Conservation (phyloP, 2,329 filamentous ascomycete genomes). For the Clonostachys solani region DNA sequence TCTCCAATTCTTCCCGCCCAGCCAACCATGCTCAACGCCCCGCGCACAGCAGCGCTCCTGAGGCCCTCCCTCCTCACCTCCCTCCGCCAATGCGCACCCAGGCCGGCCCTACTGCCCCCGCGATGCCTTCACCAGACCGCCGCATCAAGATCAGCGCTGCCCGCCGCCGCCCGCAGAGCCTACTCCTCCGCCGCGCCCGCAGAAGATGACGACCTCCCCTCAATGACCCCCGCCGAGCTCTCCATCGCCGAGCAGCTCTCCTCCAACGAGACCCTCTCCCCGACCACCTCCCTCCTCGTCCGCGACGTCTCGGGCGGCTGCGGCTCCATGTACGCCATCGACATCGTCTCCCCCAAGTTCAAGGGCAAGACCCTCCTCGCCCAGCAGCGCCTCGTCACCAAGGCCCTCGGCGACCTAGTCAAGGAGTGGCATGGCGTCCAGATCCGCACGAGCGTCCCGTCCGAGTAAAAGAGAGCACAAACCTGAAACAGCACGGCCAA, state of each 20-base stretch:
- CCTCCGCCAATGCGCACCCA: too few relatives aligned
- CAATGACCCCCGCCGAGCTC: conserved; percentile 47
- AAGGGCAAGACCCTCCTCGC: conserved; percentile 68
- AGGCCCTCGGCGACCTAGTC: conserved; percentile 68
- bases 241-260: conserved; percentile 52
- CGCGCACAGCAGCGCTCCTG: too few relatives aligned
- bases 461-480: conserved; percentile 1
- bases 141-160: too few relatives aligned
- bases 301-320: conserved; percentile 81
- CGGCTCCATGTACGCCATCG: conserved; percentile 83
- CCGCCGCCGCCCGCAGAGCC: too few relatives aligned
- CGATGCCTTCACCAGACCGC: too few relatives aligned
- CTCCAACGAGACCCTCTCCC: conserved; percentile 8
- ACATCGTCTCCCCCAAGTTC: conserved; percentile 70
- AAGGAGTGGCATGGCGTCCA: conserved; percentile 82
- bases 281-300: conserved; percentile 53
- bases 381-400: conserved; percentile 79
- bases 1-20: too few relatives aligned
- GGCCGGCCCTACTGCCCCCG: too few relatives aligned
- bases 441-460: conserved; percentile 60
- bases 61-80: too few relatives aligned
- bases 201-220: conserved; percentile 9
- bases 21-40: too few relatives aligned
- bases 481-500: too few relatives aligned
- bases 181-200: conserved; percentile 2